These are phyloP conservation scores for Sparassis latifolia DNA, from an alignment of 1,284 basidiomycete genomes.

Conservation along the genomic window DNA sequence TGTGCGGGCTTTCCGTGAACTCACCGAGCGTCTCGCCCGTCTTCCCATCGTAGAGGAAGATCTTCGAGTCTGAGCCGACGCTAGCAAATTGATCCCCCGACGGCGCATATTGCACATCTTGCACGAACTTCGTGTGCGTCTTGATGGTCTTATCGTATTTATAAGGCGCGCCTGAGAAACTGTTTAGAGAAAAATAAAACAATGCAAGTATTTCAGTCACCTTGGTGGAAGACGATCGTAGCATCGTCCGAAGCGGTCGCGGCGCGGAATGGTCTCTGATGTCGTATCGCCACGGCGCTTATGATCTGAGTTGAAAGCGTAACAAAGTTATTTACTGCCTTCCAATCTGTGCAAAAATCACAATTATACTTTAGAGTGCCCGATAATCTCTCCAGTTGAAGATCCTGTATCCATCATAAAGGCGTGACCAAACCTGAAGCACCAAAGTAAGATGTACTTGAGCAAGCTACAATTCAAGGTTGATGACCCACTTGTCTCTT, in stretches of 20 bases:
- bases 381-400: constrained; percentile 89
- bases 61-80: constrained; percentile 87
- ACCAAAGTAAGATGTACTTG: neutral
- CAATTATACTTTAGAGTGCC: constrained; percentile 78
- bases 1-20: constrained; percentile 59
- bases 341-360: neutral
- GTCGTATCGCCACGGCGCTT: constrained; percentile 88
- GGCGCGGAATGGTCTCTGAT: constrained; percentile 88
- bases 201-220: constrained; percentile 23
- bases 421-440: constrained; percentile 72
- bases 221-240: constrained; percentile 77
- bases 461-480: neutral
- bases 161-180: constrained; percentile 69
- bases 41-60: constrained; percentile 90
- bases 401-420: constrained; percentile 87
- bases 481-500: constrained; percentile 63
- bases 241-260: constrained; percentile 84
- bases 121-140: constrained; percentile 91
- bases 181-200: constrained; percentile 5
- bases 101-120: constrained; percentile 83
- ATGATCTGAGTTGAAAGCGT: constrained; percentile 44
- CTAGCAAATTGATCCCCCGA: constrained; percentile 83
- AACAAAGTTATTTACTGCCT: neutral
- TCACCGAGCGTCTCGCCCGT: constrained; percentile 77
- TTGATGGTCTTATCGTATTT: constrained; percentile 90